Evolutionary conservation across 2,329 filamentous ascomycete genomes (phyloP), one percentile per base, ranked within the genome.

Genomic region (Phialocephala sp.): DNA sequence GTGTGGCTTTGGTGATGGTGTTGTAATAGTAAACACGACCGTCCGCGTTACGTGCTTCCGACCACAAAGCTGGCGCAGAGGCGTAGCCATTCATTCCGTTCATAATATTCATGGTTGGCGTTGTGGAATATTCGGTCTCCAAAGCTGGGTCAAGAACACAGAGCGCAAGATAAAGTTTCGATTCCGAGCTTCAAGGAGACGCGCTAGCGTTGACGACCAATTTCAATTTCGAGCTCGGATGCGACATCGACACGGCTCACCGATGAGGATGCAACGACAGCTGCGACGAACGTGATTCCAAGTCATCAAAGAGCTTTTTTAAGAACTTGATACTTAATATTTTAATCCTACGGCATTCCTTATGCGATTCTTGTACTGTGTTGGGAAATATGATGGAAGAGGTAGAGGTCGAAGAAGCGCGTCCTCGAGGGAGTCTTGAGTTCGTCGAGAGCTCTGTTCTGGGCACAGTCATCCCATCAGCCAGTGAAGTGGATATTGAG

Each of bases 1-100:
- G 91, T 37, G 95, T 98, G 69, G 85, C 87, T 77, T 96, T 96
- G 18, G 93, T 97, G 67, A 87, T 80, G 14, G 88, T 81, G 77
- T 99, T 97, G 83, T 94, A 97, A 78, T 96, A 99, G 79, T 99
- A 99, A 56, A 88, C 84, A 72, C 92, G 88, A 70, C 94, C 94
- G 75, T 97, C 93, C 2, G 89, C 81, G 71, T 90, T 92, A 72
- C 89, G 90, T 72, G 92, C 89, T 78, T 95, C 91, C 78, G 92
- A 89, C 94, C 94, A 97, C 52, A 86, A 77, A 63, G 83, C 79
- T 60, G 84, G 82, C 68, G 83, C 63, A 41, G 68, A 68, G 18
- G 62, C 63, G 60, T 76, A 72, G 61, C 74, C 74, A 67, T 77
- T 77, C 20, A 73, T 71, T 62, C 71, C 74, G 57, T 76, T 76